Evolutionary conservation across 2,329 filamentous ascomycete species (phyloP), one percentile per base, ranked within the genome.

Genomic region (Microascus cirrosus): DNA sequence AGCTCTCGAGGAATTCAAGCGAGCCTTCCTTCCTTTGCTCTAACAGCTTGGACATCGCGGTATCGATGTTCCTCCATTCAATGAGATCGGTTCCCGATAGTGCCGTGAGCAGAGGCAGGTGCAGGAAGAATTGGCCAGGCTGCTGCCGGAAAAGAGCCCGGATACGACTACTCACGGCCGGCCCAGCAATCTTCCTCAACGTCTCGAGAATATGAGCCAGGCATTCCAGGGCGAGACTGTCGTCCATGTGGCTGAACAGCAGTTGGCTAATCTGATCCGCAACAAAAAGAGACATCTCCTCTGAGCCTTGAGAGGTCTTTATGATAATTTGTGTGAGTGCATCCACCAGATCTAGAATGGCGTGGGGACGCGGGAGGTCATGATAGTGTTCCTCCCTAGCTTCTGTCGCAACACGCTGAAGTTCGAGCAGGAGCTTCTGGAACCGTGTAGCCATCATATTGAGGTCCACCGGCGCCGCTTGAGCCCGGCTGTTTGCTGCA

Each of bases 1-100:
- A 77, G 51, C 85, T 84, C 56, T 86, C 84, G n/a, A 97, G 78
- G 67, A 95, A 88, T 59, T 90, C 84, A 2, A 96, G 73, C 1
- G 88, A 89, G 24, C 81, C 80, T 8, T 84, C 79, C 61, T 91
- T 89, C 59, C 84, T 84, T 58, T 86, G 79, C 58, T 83, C 76
- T 22, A 97, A 77, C 1, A 87, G 84, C 67, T 87, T 86, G 8
- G 89, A 83, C 63, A 92, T 80, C 56, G 88, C 85, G 24, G 82
- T 77, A 65, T 92, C 89, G 55, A 92, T 81, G 56, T 79, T 79
- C 56, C 76, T 75, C 76, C 83, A 83, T 63, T 86, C 82, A 8
- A 87, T 65, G 42, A 86, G 74, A 57, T 85, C 83, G 2, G 82
- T 83, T 39, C 76, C 76, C 51, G 82, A 72, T 48, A 87, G 69